These are phyloP conservation scores for Stagonosporopsis rhizophila DNA, from an alignment of 2,329 filamentous ascomycete genomes.

Conservation along the genomic window DNA sequence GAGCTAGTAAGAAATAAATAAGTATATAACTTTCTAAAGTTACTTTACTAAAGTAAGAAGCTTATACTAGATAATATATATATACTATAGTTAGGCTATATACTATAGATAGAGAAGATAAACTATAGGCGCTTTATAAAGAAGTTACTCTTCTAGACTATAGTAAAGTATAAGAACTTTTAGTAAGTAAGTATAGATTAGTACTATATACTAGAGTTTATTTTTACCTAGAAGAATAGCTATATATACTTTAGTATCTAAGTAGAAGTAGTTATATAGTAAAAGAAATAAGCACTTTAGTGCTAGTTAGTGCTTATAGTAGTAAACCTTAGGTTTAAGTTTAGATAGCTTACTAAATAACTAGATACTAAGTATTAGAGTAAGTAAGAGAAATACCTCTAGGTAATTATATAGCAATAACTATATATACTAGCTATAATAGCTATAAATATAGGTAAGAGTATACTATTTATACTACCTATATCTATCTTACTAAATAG, in stretches of 20 bases:
- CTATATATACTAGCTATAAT: conserved; percentile 17
- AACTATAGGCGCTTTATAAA: neutral
- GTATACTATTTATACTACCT: conserved; percentile 28
- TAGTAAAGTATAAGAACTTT: neutral
- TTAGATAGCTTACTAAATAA: conserved; percentile 3
- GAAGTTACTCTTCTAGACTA: neutral
- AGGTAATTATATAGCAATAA: conserved; percentile 14
- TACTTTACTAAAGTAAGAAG: neutral
- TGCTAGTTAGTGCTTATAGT: conserved; percentile 6
- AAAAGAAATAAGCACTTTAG: conserved; percentile 3
- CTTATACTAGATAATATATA: neutral
- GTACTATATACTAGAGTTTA: conserved; percentile 2
- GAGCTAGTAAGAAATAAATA: neutral
- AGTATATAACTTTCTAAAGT: neutral
- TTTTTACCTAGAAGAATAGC: neutral
- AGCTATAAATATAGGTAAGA: conserved; percentile 26
- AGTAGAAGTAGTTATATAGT: neutral
- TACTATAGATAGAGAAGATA: neutral
- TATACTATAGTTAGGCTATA: neutral
- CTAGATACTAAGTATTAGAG: conserved; percentile 12
- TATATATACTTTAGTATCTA: neutral
- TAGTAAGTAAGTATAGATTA: conserved; percentile 1
- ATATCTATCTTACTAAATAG: conserved; percentile 1
- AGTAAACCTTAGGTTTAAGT: conserved; percentile 6
- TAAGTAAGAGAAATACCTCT: conserved; percentile 20